Percentiles rank a stretch among this genome's conserved stretches.
These are phyloP conservation scores for Benincasa hispida DNA, from an alignment of 306 rosid species.

Conservation along the genomic window DNA sequence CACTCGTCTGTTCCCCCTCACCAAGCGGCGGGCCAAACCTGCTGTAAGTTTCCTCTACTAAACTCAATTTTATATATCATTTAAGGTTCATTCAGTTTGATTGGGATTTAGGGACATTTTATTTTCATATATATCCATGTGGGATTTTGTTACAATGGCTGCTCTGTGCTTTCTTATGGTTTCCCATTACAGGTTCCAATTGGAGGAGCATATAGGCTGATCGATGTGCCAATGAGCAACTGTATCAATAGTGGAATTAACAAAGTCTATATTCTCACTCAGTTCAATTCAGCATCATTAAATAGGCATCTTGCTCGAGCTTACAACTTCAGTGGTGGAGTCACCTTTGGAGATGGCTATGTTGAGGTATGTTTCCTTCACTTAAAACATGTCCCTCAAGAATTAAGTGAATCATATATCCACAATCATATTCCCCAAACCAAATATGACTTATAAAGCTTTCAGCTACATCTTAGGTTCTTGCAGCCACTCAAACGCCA, in stretches of 20 bases:
- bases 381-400: neutral
- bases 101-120: neutral
- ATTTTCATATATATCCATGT: neutral
- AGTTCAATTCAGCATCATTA: slow-evolving; percentile 87
- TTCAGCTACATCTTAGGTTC: slow-evolving; percentile 37
- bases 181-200: slow-evolving; percentile 46
- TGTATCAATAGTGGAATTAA: slow-evolving; percentile 95
- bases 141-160: neutral
- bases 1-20: slow-evolving; percentile 90
- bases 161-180: neutral
- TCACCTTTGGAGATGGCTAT: slow-evolving; percentile 75
- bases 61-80: neutral
- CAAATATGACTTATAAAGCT: neutral
- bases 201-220: slow-evolving; percentile 83
- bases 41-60: slow-evolving; percentile 38
- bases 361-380: slow-evolving; percentile 46
- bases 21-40: slow-evolving; percentile 88
- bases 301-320: slow-evolving; percentile 87
- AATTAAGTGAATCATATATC: neutral
- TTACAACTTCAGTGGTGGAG: slow-evolving; percentile 61
- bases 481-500: slow-evolving; percentile 97
- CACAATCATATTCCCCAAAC: neutral
- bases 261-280: slow-evolving; percentile 89
- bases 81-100: neutral
- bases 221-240: slow-evolving; percentile 97